phyloP scores from a whole-genome alignment of 2,329 filamentous ascomycete genomes.

The Neofusicoccum parvum region DNA sequence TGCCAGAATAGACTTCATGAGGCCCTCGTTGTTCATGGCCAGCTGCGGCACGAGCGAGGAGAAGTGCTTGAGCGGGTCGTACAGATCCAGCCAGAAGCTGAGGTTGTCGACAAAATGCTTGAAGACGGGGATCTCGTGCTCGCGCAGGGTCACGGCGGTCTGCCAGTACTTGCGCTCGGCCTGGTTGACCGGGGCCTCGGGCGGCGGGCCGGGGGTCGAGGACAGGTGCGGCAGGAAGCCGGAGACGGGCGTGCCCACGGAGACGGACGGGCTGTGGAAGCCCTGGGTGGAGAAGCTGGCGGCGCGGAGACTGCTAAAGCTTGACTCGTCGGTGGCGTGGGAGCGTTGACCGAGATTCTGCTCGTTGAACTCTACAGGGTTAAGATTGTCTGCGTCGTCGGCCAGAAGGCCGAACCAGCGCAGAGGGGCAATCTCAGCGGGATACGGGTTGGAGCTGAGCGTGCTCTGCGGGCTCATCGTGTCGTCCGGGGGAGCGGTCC shows the following conservation, averaged over 20 bases:
- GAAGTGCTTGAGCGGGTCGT: conserved; percentile 45
- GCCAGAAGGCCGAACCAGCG: conserved; percentile 23
- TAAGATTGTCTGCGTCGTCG: conserved; percentile 22
- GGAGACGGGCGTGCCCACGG: conserved; percentile 12
- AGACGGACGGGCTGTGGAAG: conserved; percentile 18
- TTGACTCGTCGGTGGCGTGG: conserved; percentile 16
- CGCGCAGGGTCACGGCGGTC: conserved; percentile 27
- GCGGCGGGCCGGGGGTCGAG: not conserved
- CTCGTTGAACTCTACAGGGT: conserved; percentile 9
- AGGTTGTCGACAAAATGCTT: conserved; percentile 42
- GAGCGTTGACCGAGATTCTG: conserved; percentile 9
- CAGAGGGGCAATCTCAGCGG: conserved; percentile 20
- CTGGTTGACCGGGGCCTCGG: not conserved
- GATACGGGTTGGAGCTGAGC: conserved; percentile 18
- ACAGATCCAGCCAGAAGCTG: conserved; percentile 47
- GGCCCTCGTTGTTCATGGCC: conserved; percentile 56
- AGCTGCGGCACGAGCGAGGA: conserved; percentile 30
- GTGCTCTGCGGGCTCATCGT: conserved; percentile 16
- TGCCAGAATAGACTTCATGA: conserved; percentile 61
- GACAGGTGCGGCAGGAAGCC: conserved; percentile 6
- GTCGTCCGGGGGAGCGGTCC: conserved; percentile 12
- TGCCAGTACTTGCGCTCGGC: conserved; percentile 20
- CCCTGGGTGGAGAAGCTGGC: conserved; percentile 19
- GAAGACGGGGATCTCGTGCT: conserved; percentile 43
- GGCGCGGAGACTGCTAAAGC: conserved; percentile 11